Base-by-base conservation (phyloP, 106 monocot genomes). In the Agapanthus africanus region DNA sequence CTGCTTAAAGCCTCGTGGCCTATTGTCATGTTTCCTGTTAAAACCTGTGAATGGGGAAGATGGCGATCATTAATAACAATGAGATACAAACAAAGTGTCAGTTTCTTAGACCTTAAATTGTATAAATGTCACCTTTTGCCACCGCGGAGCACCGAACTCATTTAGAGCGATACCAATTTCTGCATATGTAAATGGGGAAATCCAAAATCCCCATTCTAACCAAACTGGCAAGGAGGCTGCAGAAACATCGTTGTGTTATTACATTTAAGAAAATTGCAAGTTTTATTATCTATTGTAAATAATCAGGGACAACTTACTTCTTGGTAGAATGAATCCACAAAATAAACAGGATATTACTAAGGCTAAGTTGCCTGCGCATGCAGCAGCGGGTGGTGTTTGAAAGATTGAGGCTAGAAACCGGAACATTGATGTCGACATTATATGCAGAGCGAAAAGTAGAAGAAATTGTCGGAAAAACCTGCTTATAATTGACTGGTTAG, bases 401-500 rank as follows among this genome's bases (percentile, higher is more conserved):
- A 78, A 85, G 68, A 73, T 70, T 30, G 87, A 74, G 39, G 85
- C 91, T 15, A 79, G 13, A 11, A 84, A 73, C 42, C 91, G 82
- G 40, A 79, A 88, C 32, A 88, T 30, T 23, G 91, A 88, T 14
- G 83, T 26, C 56, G 87, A 75, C 85, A 83, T 79, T 49, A 70
- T 73, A 49, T 92, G 87, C 23, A 92, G 49, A 23, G 68, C 30
- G 38, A 82, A 82, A 39, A 91, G 82, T 15, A 88, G 51, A 30
- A 91, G 54, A 37, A 87, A 77, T 6, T 91, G 87, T 31, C 82
- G 72, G 76, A 91, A 91, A 69, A 76, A 91, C 75, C 91, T 90
- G 54, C 56, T 42, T 23, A 65, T 16, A 37, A 21, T 32, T 66
- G 22, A 13, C 2, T 63, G 16, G 14, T 61, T 27, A 61, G 61